Evolutionary conservation across 2,329 filamentous ascomycete genomes (phyloP), one percentile per base, ranked within the genome.

Genomic region (Ophiostoma ips): DNA sequence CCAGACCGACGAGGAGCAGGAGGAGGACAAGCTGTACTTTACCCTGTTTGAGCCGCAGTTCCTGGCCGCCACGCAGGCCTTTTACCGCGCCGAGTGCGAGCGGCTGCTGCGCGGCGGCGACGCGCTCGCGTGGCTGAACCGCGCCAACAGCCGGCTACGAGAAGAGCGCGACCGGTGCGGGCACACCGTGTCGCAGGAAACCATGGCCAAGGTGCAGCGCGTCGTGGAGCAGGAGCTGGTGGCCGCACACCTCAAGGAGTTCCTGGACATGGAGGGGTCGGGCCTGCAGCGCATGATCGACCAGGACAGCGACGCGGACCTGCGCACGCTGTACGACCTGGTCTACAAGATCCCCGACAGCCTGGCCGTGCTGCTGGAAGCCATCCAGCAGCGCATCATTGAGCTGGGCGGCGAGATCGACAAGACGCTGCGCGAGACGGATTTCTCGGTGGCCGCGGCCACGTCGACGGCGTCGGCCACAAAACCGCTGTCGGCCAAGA

Each of bases 231-330:
- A 83, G 34, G 79, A 90, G 62, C 69, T 98, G 48, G 89, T 98
- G 46, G 71, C 73, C 38, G 75, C 78, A 41, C 85, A 92, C 57
- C 77, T 96, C 51, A 71, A 77, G 19, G 87, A 94, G 15, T 83
- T 98, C 49, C 75, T 96, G 53, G 79, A 81, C 46, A 79, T 95
- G 66, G 87, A 95, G 58, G 77, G 77, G 6, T 95, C 83, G 54
- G 92, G 92, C 0, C 75, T 95, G 38, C 80, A 77, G 55, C 81
- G 81, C 61, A 96, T 98, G 90, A 80, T 96, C 46, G 86, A 95
- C 63, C 89, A 95, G 58, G 84, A 95, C 64, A 79, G 83, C 55
- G 59, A 84, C 33, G 78, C 84, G 4, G 88, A 94, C 58, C 70
- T 98, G 10, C 71, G 73, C n/a, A 81, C 88, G 46, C 71, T 96